These are phyloP conservation scores for Myxozyma neotropica DNA, from an alignment of 805 yeast genomes.

Conservation along the genomic window DNA sequence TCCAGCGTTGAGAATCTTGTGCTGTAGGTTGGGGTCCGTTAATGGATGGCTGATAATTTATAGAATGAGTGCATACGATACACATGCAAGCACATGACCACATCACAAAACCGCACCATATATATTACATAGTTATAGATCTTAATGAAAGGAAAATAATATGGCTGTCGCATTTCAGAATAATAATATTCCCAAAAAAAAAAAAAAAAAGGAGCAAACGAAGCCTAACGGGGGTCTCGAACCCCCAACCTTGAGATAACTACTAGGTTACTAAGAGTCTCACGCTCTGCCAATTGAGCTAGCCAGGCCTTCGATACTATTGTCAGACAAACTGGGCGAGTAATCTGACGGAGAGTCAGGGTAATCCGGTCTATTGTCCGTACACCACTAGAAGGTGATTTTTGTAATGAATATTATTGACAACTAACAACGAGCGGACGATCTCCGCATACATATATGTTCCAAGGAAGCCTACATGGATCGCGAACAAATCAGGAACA, in stretches of 20 bases:
- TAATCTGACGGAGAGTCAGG: too few relatives aligned
- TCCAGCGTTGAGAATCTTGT: constrained; percentile 13
- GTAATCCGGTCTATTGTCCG: too few relatives aligned
- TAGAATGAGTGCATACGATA: background rate
- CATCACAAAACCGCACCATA: too few relatives aligned
- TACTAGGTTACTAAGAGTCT: background rate
- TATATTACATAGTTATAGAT: too few relatives aligned
- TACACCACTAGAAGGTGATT: too few relatives aligned
- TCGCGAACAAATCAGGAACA: too few relatives aligned
- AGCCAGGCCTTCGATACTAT: constrained; percentile 3
- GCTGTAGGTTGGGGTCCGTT: background rate
- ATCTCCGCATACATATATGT: too few relatives aligned
- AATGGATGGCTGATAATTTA: too few relatives aligned
- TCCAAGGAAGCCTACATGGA: too few relatives aligned
- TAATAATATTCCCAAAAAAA: background rate
- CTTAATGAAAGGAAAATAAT: background rate
- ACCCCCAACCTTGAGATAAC: constrained; percentile 15
- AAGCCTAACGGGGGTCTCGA: constrained; percentile 16
- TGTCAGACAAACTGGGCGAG: too few relatives aligned
- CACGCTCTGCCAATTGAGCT: constrained; percentile 16
- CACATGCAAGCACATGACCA: background rate
- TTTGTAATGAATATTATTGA: too few relatives aligned
- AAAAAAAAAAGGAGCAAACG: background rate
- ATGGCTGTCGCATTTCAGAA: background rate
- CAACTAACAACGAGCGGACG: too few relatives aligned